Percentiles rank a stretch among this genome's conserved stretches.
Evolutionary conservation across 208 protist genomes (phyloP).

Genomic region (Paratrypanosoma confusum): DNA sequence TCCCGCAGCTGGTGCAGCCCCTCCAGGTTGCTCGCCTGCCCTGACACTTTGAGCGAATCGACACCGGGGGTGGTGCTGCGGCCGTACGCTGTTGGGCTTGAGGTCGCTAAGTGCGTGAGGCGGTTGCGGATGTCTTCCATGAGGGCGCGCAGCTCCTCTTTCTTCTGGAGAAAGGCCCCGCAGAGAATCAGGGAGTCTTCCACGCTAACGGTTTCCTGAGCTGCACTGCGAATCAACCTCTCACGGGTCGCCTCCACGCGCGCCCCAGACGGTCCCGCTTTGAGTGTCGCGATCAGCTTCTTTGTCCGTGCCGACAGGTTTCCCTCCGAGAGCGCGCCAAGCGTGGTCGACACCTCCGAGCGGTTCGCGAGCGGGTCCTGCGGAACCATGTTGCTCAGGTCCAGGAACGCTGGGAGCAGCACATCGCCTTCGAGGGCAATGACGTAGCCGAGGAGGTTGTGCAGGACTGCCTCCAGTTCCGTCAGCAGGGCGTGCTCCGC

Average conservation of each 20-base stretch:
- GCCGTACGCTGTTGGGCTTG: conserved; percentile 2
- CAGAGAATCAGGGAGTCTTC: conserved; percentile 22
- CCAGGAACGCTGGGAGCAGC: conserved; percentile 27
- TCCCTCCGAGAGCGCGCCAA: conserved; percentile 2
- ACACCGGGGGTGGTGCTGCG: no score
- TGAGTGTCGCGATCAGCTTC: conserved; percentile 7
- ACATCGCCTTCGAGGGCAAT: conserved; percentile 38
- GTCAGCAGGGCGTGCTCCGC: conserved; percentile 17
- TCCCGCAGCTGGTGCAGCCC: no score
- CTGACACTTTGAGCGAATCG: no score
- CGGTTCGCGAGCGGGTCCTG: conserved; percentile 6
- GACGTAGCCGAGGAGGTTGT: conserved; percentile 36
- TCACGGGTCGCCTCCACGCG: conserved; percentile 7
- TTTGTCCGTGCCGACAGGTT: conserved; percentile 7
- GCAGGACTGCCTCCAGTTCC: conserved; percentile 19
- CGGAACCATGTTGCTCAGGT: conserved; percentile 1
- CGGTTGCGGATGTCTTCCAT: conserved; percentile 11
- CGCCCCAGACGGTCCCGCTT: conserved; percentile 2
- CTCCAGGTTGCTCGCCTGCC: conserved; percentile 1
- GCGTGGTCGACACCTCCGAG: neutral
- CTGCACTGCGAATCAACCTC: conserved; percentile 8
- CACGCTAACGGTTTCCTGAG: conserved; percentile 11
- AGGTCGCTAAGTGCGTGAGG: conserved; percentile 5
- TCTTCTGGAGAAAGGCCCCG: conserved; percentile 14
- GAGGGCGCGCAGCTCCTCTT: conserved; percentile 15